These are phyloP conservation scores for Leccinum incarnatum DNA, from an alignment of 768 basidiomycete species.

Conservation along the genomic window DNA sequence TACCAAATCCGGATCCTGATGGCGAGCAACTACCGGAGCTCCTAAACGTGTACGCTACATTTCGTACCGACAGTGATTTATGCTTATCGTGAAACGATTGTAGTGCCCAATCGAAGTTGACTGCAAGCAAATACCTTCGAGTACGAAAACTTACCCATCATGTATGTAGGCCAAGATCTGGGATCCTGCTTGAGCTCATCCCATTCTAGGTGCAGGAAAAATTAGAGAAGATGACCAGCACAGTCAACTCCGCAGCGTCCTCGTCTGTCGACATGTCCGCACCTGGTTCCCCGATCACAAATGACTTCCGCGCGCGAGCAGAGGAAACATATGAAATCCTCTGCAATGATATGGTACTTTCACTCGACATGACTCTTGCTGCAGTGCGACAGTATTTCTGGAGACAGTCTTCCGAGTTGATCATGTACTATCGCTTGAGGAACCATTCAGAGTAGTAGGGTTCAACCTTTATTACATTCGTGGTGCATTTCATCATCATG, in stretches of 20 bases:
- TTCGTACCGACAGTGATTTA: not conserved
- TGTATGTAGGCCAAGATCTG: slow-evolving; percentile 44
- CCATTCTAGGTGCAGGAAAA: slow-evolving; percentile 74
- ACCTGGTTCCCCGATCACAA: slow-evolving; percentile 26
- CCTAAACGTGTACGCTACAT: slow-evolving; percentile 70
- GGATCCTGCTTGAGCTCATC: slow-evolving; percentile 5
- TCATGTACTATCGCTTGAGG: slow-evolving; percentile 71
- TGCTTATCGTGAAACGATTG: not conserved
- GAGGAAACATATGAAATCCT: slow-evolving; percentile 85
- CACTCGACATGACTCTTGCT: slow-evolving; percentile 86
- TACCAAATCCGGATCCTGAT: slow-evolving; percentile 55
- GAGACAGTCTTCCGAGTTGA: slow-evolving; percentile 70
- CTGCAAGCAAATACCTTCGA: slow-evolving; percentile 82
- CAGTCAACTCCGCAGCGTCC: slow-evolving; percentile 29
- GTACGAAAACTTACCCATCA: slow-evolving; percentile 82
- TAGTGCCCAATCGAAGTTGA: slow-evolving; percentile 79
- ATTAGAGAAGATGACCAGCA: slow-evolving; percentile 53
- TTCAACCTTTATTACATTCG: not conserved
- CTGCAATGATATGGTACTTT: slow-evolving; percentile 81
- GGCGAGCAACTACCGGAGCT: slow-evolving; percentile 72
- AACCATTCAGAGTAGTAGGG: slow-evolving; percentile 6
- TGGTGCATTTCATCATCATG: not conserved
- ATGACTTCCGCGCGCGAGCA: slow-evolving; percentile 31
- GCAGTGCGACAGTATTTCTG: slow-evolving; percentile 89
- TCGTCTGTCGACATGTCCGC: slow-evolving; percentile 40